Evolutionary conservation across 495 filamentous ascomycete species (phyloP), one percentile per base, ranked within the genome.

Genomic region (Aspergillus ostianus): DNA sequence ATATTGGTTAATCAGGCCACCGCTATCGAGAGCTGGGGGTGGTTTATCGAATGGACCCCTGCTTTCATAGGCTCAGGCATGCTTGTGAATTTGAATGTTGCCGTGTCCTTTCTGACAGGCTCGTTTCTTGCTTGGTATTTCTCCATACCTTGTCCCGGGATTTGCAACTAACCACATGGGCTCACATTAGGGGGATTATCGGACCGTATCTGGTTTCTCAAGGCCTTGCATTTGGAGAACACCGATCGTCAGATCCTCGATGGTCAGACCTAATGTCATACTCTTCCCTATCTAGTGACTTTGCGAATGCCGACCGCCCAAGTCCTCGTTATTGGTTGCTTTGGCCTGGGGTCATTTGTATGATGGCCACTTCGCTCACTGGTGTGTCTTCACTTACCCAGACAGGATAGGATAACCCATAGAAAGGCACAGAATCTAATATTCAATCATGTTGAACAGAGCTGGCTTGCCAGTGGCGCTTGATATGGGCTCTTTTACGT

Each of bases 11-110:
- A 29, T 15, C 7, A 15, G 9, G 55, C 55, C 19, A 45, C 48
- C 44, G 23, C 55, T 2, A 26, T 57, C 3, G 55, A 57, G 32
- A 57, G 55, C 46, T 57, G 55, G 55, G 55, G 45, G 3, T 57
- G 55, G 55, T 57, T 48, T 32, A 50, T 57, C 26, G 55, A 57
- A 47, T 57, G 55, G 55, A 57, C 55, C 12, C 55, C 55, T 2
- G 55, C 55, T 4, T 57, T 57, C 45, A 57, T 57, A 44, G 55
- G 55, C 6, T 57, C 55, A 0, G 55, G 55, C 15, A 57, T 57
- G 55, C 21, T 57, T 9, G 55, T 57, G 4, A 47, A 46, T 57
- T 1, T 57, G 0, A 57, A 57, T 32, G 55, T 57, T 30, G 55
- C 55, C 3, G 19, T 48, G 8, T 57, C 55, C 0, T 57, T 57